A percentile compares a stretch with the other conserved stretches of the same genome.
Conservation (phyloP, 257 asterid species). For the Echites panduratus region DNA sequence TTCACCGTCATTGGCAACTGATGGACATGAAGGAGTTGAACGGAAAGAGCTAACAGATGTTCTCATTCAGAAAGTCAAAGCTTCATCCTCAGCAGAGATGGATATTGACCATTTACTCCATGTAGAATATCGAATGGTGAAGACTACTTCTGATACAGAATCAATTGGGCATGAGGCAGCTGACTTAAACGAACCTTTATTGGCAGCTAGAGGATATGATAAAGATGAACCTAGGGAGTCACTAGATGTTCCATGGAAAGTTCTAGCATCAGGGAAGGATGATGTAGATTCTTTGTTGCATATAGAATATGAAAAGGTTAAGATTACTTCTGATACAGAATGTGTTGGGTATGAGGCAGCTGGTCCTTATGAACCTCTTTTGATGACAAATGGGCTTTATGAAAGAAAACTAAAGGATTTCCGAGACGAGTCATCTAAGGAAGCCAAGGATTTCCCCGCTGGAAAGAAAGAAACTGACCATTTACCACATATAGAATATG, state of each 20-base stretch:
- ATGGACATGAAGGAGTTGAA: conserved; percentile 19
- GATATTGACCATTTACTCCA: background rate
- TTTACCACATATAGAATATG: conserved; percentile 29
- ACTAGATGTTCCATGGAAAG: background rate
- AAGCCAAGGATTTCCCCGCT: background rate
- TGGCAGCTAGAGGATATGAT: conserved; percentile 4
- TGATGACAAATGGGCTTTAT: conserved; percentile 5
- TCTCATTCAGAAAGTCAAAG: conserved; percentile 10
- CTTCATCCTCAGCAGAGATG: background rate
- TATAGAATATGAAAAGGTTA: conserved; percentile 25
- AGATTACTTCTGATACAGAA: conserved; percentile 29
- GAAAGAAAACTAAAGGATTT: background rate
- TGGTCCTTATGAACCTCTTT: conserved; percentile 8
- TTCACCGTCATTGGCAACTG: conserved; percentile 19
- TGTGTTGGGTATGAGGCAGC: conserved; percentile 12
- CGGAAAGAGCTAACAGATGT: conserved; percentile 23
- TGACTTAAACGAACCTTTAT: conserved; percentile 6
- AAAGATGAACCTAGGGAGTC: conserved; percentile 6
- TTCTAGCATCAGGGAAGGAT: background rate
- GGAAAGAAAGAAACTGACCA: conserved; percentile 8
- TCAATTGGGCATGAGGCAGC: background rate
- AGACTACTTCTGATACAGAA: conserved; percentile 2
- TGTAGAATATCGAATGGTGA: conserved; percentile 3
- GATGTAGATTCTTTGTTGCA: conserved; percentile 14
- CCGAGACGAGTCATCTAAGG: background rate